Conservation (phyloP, 495 filamentous ascomycete genomes). For the Sporormia fimetaria region DNA sequence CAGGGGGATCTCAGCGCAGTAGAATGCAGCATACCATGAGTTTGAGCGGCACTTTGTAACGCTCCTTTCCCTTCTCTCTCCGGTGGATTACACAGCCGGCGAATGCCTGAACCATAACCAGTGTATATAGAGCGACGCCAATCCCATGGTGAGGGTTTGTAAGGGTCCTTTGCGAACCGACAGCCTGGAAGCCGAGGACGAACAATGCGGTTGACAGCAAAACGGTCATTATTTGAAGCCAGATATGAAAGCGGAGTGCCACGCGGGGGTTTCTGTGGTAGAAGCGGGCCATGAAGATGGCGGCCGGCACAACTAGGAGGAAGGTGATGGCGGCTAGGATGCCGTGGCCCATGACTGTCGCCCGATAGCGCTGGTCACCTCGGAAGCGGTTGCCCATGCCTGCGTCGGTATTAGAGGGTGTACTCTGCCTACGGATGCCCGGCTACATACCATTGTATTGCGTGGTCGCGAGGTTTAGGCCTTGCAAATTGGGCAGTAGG, state of each 20-base stretch:
- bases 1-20: background rate
- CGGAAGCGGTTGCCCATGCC: slow-evolving; percentile 88
- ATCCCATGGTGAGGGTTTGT: slow-evolving; percentile 90
- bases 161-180: slow-evolving; percentile 62
- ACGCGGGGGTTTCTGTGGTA: slow-evolving; percentile 49
- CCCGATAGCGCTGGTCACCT: slow-evolving; percentile 62
- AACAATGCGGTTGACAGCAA: slow-evolving; percentile 61
- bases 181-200: slow-evolving; percentile 65
- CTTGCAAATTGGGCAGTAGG: slow-evolving; percentile 73
- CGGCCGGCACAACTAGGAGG: slow-evolving; percentile 66
- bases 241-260: slow-evolving; percentile 71
- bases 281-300: slow-evolving; percentile 70
- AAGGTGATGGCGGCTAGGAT: slow-evolving; percentile 81
- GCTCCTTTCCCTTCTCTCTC: slow-evolving; percentile 48
- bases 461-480: slow-evolving; percentile 88
- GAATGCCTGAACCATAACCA: slow-evolving; percentile 69
- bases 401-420: slow-evolving; percentile 26
- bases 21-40: slow-evolving; percentile 49
- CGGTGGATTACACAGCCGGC: slow-evolving; percentile 62
- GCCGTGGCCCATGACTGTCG: slow-evolving; percentile 70
- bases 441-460: slow-evolving; percentile 70
- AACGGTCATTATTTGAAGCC: slow-evolving; percentile 73
- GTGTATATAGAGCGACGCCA: slow-evolving; percentile 75
- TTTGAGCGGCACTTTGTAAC: slow-evolving; percentile 50
- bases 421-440: background rate